A percentile compares a stretch with the other conserved stretches of the same genome.
Evolutionary conservation across 192 early-diverging fungal genomes (phyloP).

Genomic region (Coemansia sp.): DNA sequence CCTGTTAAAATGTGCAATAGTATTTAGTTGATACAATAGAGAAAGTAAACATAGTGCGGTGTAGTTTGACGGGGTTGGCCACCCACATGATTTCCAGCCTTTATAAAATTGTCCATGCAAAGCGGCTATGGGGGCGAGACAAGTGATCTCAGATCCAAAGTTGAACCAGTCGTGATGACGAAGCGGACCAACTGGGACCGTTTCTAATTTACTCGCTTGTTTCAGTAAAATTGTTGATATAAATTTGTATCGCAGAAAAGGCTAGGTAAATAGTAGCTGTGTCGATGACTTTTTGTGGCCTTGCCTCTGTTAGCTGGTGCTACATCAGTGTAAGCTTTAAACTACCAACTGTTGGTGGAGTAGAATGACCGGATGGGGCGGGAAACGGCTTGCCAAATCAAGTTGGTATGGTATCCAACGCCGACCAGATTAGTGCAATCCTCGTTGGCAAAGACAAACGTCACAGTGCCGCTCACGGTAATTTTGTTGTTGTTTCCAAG

Average conservation of each 20-base stretch:
- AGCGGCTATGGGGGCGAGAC: neutral
- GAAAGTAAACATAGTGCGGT: neutral
- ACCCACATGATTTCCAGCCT: neutral
- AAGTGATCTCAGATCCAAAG: neutral
- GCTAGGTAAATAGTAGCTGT: neutral
- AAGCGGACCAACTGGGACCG: neutral
- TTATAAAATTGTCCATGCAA: neutral
- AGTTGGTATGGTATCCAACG: neutral
- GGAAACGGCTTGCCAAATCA: neutral
- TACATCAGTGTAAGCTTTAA: neutral
- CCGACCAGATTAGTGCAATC: slow-evolving; percentile 7
- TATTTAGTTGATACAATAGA: neutral
- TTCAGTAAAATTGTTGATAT: neutral
- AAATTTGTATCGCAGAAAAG: neutral
- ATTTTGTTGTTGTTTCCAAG: neutral
- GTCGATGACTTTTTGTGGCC: neutral
- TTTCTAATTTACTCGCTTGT: neutral
- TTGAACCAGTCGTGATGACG: neutral
- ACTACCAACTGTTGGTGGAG: neutral
- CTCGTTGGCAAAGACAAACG: neutral
- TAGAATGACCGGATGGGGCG: slow-evolving; percentile 9
- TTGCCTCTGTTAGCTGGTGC: neutral
- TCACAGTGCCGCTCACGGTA: neutral
- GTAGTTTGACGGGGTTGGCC: neutral
- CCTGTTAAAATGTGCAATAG: neutral